Base-by-base conservation (phyloP, 441 rosid genomes). In the Gossypium lobatum region DNA sequence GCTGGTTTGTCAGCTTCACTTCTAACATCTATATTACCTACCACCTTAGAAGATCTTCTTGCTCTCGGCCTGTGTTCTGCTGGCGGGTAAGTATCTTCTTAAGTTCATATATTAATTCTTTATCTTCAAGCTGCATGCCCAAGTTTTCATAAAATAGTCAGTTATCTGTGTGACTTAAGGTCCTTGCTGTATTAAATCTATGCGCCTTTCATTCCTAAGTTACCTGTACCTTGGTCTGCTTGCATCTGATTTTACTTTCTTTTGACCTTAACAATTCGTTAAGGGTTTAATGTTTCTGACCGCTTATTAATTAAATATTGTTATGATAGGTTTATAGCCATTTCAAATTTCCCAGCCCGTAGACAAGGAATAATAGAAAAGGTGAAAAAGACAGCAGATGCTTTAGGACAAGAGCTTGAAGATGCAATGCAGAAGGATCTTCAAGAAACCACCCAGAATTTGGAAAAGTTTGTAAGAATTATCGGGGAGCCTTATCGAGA, bases 1-100 rank as follows among this genome's bases (percentile, higher is more conserved):
- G 98, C 98, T 20, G 96, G 94, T 26, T 81, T 95, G 63, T 88
- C 97, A 71, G 98, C 98, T 50, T 92, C 97, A 37, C 94, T 92
- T 72, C 83, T 92, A 77, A 91, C 97, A 64, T 95, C 96, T 28
- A 94, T 95, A 69, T 86, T 95, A 80, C 97, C 37, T 31, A 31
- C 37, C 37, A 31, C 37, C 37, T 31, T 31, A 5, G 37, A 31
- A 31, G 37, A 91, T 87, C 97, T 95, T 81, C 96, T 93, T 39
- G 97, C 93, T 54, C 91, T 93, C 42, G 93, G 93, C 72, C 86
- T 95, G 73, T 95, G 97, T 81, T 93, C 97, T 17, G 96, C 96
- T 73, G 97, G 97, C 82, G 99, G 98, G 97, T 95, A 89, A 54
- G 34, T 65, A 13, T 71, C 78, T 65, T 53, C 81, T 50, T 31